Conservation (phyloP, 2,329 filamentous ascomycete genomes). For the Fusarium multiceps region DNA sequence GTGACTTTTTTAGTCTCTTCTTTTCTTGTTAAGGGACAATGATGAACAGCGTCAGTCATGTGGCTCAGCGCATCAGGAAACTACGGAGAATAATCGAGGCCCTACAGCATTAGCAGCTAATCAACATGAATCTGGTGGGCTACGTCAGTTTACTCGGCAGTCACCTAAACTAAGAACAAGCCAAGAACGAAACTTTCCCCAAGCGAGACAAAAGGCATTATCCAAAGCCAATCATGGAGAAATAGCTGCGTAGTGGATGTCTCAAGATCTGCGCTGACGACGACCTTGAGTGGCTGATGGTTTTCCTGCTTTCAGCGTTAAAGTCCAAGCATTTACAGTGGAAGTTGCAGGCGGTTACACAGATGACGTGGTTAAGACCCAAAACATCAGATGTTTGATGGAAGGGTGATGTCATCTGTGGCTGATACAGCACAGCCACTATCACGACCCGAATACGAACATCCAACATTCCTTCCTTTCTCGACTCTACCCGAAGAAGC, state of each 20-base stretch:
- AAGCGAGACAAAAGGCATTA: not conserved
- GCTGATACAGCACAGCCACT: constrained; percentile 13
- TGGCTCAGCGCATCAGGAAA: constrained; percentile 12
- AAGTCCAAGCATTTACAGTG: constrained; percentile 6
- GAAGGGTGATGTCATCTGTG: constrained; percentile 23
- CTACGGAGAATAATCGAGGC: constrained; percentile 27
- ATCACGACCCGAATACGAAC: constrained; percentile 17
- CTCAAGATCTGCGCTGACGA: constrained; percentile 33
- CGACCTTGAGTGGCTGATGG: constrained; percentile 34
- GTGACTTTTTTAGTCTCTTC: constrained; percentile 2
- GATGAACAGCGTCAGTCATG: constrained; percentile 30
- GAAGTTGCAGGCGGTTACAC: constrained; percentile 5
- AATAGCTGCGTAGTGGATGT: constrained; percentile 6
- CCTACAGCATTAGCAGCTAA: not conserved
- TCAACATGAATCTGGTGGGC: not conserved
- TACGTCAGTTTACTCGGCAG: constrained; percentile 40
- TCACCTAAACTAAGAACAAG: constrained; percentile 17
- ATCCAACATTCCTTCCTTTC: constrained; percentile 15
- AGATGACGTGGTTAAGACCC: constrained; percentile 33
- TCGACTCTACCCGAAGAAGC: not conserved
- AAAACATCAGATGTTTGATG: constrained; percentile 29
- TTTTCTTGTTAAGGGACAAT: constrained; percentile 7
- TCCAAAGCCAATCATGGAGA: constrained; percentile 20
- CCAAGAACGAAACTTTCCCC: constrained; percentile 35
- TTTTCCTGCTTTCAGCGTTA: constrained; percentile 22